phyloP scores from a whole-genome alignment of 1,284 basidiomycete genomes.

The Ceratobasidium sp. region DNA sequence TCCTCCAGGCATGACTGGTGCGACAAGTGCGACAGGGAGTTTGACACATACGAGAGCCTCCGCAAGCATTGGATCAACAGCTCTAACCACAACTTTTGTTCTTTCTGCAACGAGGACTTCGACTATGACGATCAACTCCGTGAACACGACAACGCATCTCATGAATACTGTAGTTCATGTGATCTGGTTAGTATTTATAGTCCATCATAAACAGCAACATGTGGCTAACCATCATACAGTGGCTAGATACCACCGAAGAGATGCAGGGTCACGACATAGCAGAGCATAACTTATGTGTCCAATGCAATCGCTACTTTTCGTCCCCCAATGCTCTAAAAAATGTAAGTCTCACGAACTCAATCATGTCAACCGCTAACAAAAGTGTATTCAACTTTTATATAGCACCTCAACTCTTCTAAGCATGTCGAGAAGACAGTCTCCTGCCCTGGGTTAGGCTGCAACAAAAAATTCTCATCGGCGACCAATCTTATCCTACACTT shows the following conservation, averaged over 20 bases:
- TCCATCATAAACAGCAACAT: background rate
- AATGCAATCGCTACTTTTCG: constrained; percentile 23
- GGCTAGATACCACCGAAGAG: constrained; percentile 8
- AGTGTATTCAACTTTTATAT: background rate
- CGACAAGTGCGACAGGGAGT: constrained; percentile 59
- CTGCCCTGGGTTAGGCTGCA: constrained; percentile 25
- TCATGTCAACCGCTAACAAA: background rate
- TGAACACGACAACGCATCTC: constrained; percentile 25
- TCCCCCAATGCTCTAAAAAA: constrained; percentile 16
- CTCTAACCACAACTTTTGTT: constrained; percentile 63
- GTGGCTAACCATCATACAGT: constrained; percentile 15
- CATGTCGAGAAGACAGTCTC: constrained; percentile 13
- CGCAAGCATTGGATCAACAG: constrained; percentile 52
- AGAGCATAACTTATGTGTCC: constrained; percentile 29
- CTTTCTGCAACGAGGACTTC: constrained; percentile 62
- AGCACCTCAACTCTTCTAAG: constrained; percentile 31
- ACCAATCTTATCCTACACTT: constrained; percentile 28
- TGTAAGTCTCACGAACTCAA: no score
- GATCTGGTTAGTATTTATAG: background rate
- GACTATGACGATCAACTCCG: constrained; percentile 46
- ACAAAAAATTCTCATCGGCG: constrained; percentile 10
- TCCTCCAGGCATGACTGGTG: constrained; percentile 57
- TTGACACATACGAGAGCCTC: constrained; percentile 51
- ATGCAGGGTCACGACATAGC: constrained; percentile 11
- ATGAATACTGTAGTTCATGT: constrained; percentile 37